Evolutionary conservation across 768 basidiomycete genomes (phyloP).

Genomic region (Cytidiella melzeri): DNA sequence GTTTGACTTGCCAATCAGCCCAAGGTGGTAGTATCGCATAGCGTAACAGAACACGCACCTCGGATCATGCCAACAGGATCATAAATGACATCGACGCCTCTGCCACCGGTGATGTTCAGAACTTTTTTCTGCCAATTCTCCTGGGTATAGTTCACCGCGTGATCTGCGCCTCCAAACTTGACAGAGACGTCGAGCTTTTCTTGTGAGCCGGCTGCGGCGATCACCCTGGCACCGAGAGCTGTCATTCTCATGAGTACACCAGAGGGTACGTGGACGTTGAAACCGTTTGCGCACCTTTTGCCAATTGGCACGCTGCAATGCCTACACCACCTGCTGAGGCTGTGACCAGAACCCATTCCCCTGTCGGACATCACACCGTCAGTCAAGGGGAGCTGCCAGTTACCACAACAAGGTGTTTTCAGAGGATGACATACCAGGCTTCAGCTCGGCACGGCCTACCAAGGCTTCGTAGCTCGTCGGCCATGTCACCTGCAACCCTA

Average conservation of each 20-base stretch:
- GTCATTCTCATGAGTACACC: background rate
- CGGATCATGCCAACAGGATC: slow-evolving; percentile 81
- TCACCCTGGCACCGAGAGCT: slow-evolving; percentile 91
- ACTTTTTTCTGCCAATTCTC: slow-evolving; percentile 89
- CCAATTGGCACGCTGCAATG: slow-evolving; percentile 86
- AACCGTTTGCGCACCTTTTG: slow-evolving; percentile 56
- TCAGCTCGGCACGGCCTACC: slow-evolving; percentile 74
- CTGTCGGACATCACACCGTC: slow-evolving; percentile 29
- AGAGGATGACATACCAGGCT: slow-evolving; percentile 46
- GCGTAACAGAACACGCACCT: slow-evolving; percentile 42
- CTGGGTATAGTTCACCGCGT: slow-evolving; percentile 71
- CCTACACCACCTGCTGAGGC: slow-evolving; percentile 97
- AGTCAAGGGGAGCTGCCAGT: background rate
- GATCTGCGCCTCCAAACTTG: slow-evolving; percentile 75
- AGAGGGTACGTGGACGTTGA: background rate
- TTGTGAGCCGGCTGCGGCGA: slow-evolving; percentile 82
- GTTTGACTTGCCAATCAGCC: too few species aligned
- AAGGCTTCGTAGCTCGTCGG: slow-evolving; percentile 92
- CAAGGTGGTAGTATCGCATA: too few species aligned
- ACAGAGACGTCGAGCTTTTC: slow-evolving; percentile 77
- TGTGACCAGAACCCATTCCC: slow-evolving; percentile 89
- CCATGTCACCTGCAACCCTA: slow-evolving; percentile 83
- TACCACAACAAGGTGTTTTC: background rate
- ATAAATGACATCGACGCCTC: slow-evolving; percentile 82
- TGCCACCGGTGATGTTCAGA: slow-evolving; percentile 71